Conservation (phyloP, 768 basidiomycete genomes). For the Russula olivacea region DNA sequence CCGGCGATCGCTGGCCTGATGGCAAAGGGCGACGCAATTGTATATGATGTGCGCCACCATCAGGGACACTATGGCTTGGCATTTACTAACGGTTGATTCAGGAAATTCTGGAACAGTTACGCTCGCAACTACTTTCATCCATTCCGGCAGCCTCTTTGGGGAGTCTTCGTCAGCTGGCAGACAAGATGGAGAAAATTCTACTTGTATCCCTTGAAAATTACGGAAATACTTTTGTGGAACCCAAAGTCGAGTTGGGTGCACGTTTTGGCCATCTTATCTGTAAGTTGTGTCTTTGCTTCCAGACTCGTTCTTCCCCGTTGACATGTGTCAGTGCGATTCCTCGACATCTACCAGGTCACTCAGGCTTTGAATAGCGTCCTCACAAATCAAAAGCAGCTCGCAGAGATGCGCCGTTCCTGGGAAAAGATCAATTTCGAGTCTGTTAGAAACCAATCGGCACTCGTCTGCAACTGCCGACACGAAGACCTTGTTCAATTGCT, state of each 20-base stretch:
- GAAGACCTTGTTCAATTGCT: conserved; percentile 81
- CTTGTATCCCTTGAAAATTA: conserved; percentile 76
- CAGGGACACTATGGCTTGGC: conserved; percentile 5
- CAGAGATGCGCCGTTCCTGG: conserved; percentile 86
- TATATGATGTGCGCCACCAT: conserved; percentile 72
- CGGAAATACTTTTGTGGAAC: conserved; percentile 84
- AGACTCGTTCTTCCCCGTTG: conserved; percentile 16
- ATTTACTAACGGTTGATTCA: conserved; percentile 32
- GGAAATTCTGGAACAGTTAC: conserved; percentile 84
- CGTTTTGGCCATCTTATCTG: conserved; percentile 87
- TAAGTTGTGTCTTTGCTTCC: conserved; percentile 38
- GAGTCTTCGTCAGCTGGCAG: conserved; percentile 72
- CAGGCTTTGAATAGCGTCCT: conserved; percentile 85
- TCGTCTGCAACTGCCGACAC: conserved; percentile 89
- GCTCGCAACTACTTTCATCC: conserved; percentile 77
- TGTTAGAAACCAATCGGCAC: conserved; percentile 85
- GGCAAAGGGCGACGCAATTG: conserved; percentile 84
- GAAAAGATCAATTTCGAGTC: conserved; percentile 85
- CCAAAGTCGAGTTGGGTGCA: conserved; percentile 85
- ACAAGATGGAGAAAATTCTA: conserved; percentile 89
- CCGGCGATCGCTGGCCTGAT: conserved; percentile 84
- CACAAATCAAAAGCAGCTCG: conserved; percentile 77
- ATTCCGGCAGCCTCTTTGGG: conserved; percentile 61
- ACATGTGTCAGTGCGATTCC: conserved; percentile 63
- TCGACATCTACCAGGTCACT: conserved; percentile 89